Evolutionary conservation across 1,139 yeast species (phyloP).

Genomic region (Taphrina betulina): DNA sequence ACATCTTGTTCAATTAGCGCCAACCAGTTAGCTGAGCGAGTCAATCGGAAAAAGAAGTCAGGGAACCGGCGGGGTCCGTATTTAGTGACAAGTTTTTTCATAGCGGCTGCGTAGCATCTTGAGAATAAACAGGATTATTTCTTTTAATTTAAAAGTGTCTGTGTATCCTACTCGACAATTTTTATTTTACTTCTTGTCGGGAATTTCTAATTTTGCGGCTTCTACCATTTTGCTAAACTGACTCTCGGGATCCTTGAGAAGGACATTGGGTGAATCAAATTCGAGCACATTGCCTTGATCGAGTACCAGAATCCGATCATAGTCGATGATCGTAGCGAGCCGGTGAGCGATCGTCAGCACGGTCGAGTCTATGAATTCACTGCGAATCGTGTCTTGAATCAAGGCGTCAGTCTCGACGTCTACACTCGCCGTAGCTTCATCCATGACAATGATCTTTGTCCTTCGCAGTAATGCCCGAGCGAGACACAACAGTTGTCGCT

Average conservation of each 20-base stretch:
- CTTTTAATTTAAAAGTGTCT: too few species aligned
- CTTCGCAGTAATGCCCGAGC: conserved; percentile 83
- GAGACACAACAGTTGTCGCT: conserved; percentile 87
- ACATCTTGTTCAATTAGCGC: too few species aligned
- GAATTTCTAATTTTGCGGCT: conserved; percentile 19
- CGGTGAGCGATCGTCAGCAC: conserved; percentile 95
- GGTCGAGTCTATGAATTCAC: conserved; percentile 76
- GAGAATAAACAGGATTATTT: too few species aligned
- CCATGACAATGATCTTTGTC: conserved; percentile 83
- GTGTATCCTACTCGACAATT: too few species aligned
- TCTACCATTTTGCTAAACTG: conserved; percentile 10
- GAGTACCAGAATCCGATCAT: conserved; percentile 87
- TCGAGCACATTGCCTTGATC: conserved; percentile 89
- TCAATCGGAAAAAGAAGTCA: too few species aligned
- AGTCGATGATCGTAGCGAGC: conserved; percentile 86
- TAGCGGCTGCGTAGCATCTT: too few species aligned
- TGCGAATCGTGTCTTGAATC: conserved; percentile 86
- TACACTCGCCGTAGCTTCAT: conserved; percentile 96
- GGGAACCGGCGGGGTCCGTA: too few species aligned
- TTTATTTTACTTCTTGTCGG: too few species aligned
- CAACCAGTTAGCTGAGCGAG: too few species aligned
- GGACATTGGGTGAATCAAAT: conserved; percentile 67
- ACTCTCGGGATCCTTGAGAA: conserved; percentile 55
- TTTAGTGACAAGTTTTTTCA: too few species aligned
- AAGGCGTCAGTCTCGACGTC: conserved; percentile 90